Conservation (phyloP, 768 basidiomycete species). For the Russula abietina region DNA sequence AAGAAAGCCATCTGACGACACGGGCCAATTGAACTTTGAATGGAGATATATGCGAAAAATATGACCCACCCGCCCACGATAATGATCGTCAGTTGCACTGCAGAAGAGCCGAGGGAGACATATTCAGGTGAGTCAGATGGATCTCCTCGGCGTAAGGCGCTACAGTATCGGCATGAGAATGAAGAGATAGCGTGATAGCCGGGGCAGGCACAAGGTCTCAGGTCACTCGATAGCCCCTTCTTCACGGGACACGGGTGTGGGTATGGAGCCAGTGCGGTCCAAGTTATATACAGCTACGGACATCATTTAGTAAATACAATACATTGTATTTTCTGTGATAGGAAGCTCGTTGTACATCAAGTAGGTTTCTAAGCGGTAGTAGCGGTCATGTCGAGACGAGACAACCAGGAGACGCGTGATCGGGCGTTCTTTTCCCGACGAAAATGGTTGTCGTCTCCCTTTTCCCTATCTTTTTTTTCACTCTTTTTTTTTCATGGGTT, state of each 20-base stretch:
- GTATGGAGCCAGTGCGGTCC: not conserved
- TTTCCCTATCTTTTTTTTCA: not conserved
- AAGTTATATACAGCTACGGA: not conserved
- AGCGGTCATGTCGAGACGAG: not conserved
- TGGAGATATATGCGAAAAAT: not conserved
- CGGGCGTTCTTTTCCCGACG: conserved; percentile 19
- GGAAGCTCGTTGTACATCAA: conserved; percentile 1
- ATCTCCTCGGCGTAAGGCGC: conserved; percentile 19
- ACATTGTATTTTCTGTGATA: not conserved
- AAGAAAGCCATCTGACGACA: no score
- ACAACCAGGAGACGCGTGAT: conserved; percentile 16
- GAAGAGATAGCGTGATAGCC: conserved; percentile 14
- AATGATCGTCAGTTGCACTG: not conserved
- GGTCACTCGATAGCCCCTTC: not conserved
- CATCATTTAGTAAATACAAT: not conserved
- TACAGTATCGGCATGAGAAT: conserved; percentile 2
- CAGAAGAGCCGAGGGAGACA: not conserved
- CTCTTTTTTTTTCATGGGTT: not conserved
- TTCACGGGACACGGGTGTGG: not conserved
- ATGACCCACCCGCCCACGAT: not conserved
- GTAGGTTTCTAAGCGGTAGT: not conserved
- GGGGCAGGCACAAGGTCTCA: not conserved
- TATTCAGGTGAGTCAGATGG: conserved; percentile 22
- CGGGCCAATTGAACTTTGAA: not conserved
- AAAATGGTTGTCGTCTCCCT: not conserved